Evolutionary conservation across 2,329 filamentous ascomycete species (phyloP), one percentile per base, ranked within the genome.

Genomic region (Diaporthe sp.): DNA sequence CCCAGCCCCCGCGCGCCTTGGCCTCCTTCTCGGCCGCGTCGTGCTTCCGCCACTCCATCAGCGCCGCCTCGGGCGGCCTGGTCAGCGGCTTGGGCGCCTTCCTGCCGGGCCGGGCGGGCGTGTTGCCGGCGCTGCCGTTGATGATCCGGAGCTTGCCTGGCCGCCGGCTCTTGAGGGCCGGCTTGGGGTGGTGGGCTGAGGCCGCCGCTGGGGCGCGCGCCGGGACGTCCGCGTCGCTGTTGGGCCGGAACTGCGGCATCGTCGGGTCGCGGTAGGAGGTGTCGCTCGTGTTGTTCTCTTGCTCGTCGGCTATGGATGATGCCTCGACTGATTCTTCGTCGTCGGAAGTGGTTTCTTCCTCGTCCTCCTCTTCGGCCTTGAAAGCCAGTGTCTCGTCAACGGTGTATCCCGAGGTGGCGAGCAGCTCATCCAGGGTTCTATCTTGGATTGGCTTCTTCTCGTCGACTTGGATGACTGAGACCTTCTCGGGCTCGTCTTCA

Each of bases 1-100:
- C 96, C 84, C 92, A 94, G 0, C 95, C 96, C n/a, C 94, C 95
- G 37, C 95, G 89, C 75, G 89, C 86, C 74, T 88, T 88, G 2
- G 94, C 93, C 81, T 95, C 92, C 51, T 88, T 85, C 80, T 97
- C 94, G 0, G 93, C 89, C 22, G 88, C 82, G 78, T 93, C 91
- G 10, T 96, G 86, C 39, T 83, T 82, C 79, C 89, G 90, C 88
- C 88, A 91, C 39, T 84, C 80, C 37, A 85, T 78, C 22, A 92
- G 81, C 42, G 81, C 86, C 13, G 80, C 77, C 72, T 79, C 82
- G 25, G 82, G 74, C 37, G 75, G 75, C 49, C 73, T 53, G 19
- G 55, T 75, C 69, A 73, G 57, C 25, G 69, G 75, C 49, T 59
- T 74, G 42, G 46, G 34, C 3, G 22, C 46, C 85, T 79, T 15